These are phyloP conservation scores for Microstroma glucosiphilum DNA, from an alignment of 1,284 basidiomycete genomes.

Conservation along the genomic window DNA sequence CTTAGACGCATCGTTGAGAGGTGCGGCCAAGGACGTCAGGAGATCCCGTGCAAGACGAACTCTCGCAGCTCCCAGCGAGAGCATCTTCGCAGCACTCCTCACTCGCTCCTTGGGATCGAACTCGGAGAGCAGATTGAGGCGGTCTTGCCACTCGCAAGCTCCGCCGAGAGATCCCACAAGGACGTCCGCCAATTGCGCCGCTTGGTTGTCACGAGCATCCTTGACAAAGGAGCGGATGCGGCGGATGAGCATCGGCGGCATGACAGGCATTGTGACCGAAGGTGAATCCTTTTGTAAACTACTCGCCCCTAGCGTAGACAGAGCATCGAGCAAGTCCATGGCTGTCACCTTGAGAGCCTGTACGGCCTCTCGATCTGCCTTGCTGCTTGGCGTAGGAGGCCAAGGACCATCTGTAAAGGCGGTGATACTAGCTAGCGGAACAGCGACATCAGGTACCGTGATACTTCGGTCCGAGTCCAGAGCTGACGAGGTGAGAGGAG, in stretches of 20 bases:
- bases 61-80: constrained; percentile 35
- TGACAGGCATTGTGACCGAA: constrained; percentile 27
- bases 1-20: constrained; percentile 38
- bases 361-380: constrained; percentile 17
- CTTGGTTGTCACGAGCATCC: constrained; percentile 32
- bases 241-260: constrained; percentile 37
- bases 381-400: constrained; percentile 20
- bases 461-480: constrained; percentile 38
- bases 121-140: constrained; percentile 39
- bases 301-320: constrained; percentile 4
- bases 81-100: constrained; percentile 26
- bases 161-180: constrained; percentile 45
- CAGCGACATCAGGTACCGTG: constrained; percentile 36
- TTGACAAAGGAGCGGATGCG: constrained; percentile 36
- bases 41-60: constrained; percentile 42
- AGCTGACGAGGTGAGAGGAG: constrained; percentile 35
- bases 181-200: constrained; percentile 40
- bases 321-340: constrained; percentile 30
- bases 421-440: constrained; percentile 37
- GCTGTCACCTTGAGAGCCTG: constrained; percentile 31
- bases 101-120: constrained; percentile 38
- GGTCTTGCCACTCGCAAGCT: constrained; percentile 45
- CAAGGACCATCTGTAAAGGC: constrained; percentile 32
- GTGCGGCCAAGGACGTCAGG: constrained; percentile 31
- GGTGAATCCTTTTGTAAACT: background rate